Percentiles rank a stretch among this genome's conserved stretches.
Conservation (phyloP, 345 rosid species). For the Lepidium didymum region DNA sequence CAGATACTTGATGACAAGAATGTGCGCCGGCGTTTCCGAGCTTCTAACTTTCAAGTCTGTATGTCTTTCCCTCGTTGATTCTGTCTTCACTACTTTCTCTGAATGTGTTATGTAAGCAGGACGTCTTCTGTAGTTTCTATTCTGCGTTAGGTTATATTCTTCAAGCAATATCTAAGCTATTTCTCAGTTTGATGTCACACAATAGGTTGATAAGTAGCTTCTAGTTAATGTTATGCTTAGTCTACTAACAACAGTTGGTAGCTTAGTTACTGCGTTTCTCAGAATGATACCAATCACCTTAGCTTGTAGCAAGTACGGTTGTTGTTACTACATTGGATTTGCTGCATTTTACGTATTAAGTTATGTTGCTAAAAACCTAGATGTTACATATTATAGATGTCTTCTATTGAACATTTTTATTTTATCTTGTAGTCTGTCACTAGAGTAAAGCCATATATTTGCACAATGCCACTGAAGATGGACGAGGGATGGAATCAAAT, state of each 20-base stretch:
- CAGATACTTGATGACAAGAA: constrained; percentile 97
- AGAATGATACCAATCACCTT: background rate
- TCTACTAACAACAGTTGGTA: background rate
- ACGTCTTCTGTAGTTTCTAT: background rate
- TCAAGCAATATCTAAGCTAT: background rate
- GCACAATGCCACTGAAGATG: constrained; percentile 93
- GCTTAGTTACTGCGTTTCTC: background rate
- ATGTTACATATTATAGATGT: constrained; percentile 11
- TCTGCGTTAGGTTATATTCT: background rate
- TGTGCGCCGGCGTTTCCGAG: constrained; percentile 88
- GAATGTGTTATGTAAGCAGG: background rate
- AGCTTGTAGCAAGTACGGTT: background rate
- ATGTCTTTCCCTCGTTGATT: constrained; percentile 37
- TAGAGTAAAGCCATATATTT: constrained; percentile 88
- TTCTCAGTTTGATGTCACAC: background rate
- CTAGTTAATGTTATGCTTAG: background rate
- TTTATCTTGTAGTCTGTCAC: constrained; percentile 68
- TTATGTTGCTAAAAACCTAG: background rate
- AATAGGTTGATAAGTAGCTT: background rate
- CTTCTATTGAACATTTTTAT: background rate
- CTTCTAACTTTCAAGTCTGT: constrained; percentile 99
- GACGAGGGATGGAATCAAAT: constrained; percentile 98
- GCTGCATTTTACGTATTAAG: background rate
- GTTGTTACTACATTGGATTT: background rate
- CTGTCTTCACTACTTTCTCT: background rate